Evolutionary conservation across 2,329 filamentous ascomycete genomes (phyloP).

Genomic region (Epichloe festucae): DNA sequence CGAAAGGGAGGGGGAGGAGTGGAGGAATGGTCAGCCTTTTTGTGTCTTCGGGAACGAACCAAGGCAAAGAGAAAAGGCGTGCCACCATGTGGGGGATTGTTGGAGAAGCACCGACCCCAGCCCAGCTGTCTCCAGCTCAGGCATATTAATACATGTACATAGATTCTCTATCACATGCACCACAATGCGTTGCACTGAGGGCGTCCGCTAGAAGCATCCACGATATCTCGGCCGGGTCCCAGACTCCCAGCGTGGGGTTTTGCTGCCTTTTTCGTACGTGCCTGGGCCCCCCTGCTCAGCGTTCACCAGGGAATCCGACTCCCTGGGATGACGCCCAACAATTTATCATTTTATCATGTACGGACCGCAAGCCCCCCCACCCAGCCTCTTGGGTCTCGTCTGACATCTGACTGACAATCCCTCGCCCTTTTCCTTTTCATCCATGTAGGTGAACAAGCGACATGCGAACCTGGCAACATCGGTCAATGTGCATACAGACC

Average conservation of each 20-base stretch:
- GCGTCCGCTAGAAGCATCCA: background rate
- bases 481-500: background rate
- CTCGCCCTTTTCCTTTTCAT: background rate
- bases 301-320: too few relatives aligned
- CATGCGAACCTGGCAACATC: background rate
- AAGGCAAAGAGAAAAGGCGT: too few relatives aligned
- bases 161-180: slow-evolving; percentile 2
- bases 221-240: background rate
- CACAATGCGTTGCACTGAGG: background rate
- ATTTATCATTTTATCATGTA: too few relatives aligned
- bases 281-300: background rate
- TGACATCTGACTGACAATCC: background rate
- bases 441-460: background rate
- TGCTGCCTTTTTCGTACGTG: background rate
- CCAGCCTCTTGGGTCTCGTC: background rate
- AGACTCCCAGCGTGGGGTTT: background rate
- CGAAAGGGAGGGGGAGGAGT: background rate
- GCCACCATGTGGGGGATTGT: background rate
- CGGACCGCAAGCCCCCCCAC: too few relatives aligned
- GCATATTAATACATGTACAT: too few relatives aligned
- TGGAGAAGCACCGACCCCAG: background rate
- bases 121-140: background rate
- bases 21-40: background rate
- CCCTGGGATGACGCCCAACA: too few relatives aligned
- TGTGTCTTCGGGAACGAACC: background rate